Conservation (phyloP, 176 grass and related monocot species). For the Tuctoria greenei region DNA sequence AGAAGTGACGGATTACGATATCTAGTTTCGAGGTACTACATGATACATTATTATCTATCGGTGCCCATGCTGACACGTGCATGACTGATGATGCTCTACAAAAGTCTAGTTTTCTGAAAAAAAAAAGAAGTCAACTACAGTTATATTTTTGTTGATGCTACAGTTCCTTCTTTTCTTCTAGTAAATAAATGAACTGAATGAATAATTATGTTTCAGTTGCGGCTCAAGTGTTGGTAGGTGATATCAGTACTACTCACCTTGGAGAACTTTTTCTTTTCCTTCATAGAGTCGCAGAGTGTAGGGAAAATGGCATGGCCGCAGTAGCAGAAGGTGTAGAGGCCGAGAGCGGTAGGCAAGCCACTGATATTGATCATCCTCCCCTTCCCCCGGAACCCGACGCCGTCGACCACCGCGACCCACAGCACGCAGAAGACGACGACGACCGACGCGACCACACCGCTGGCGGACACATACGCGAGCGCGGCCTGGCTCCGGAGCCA, state of each 20-base stretch:
- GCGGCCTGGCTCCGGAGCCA: conserved; percentile 65
- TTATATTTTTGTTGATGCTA: too few relatives aligned
- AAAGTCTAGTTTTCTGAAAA: not conserved
- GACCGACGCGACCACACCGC: conserved; percentile 66
- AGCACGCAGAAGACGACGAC: conserved; percentile 67
- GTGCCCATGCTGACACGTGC: not conserved
- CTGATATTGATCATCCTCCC: conserved; percentile 53
- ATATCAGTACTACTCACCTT: conserved; percentile 41
- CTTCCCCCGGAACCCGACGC: conserved; percentile 54
- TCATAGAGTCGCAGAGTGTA: conserved; percentile 75
- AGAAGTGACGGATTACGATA: not conserved
- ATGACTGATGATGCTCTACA: not conserved
- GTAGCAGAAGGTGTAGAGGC: conserved; percentile 82
- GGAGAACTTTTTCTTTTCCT: conserved; percentile 63
- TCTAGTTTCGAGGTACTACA: not conserved
- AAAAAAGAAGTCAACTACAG: not conserved
- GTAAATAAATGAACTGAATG: too few relatives aligned
- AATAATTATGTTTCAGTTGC: not conserved
- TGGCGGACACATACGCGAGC: conserved; percentile 75
- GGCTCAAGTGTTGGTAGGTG: not conserved
- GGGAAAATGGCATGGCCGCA: conserved; percentile 85
- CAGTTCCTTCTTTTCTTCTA: too few relatives aligned
- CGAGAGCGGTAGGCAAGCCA: conserved; percentile 66
- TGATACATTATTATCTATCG: not conserved
- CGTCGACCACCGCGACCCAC: conserved; percentile 54